Evolutionary conservation across 495 filamentous ascomycete species (phyloP).

Genomic region (Tirmania nivea): DNA sequence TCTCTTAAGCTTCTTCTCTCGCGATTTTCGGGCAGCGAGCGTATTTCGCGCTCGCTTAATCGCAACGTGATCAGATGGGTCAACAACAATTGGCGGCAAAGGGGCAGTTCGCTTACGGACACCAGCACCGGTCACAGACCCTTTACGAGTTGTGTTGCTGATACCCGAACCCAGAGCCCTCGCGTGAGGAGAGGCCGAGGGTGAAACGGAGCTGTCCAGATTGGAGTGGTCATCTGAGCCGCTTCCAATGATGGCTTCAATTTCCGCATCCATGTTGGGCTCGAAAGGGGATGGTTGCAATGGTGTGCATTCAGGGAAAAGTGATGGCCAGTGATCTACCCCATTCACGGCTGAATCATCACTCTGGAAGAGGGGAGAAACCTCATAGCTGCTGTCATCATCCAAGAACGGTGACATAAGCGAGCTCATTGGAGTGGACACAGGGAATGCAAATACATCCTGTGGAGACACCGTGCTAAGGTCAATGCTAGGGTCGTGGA

Average conservation of each 20-base stretch:
- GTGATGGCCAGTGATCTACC: conserved; percentile 35
- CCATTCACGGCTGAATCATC: conserved; percentile 19
- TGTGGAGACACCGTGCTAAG: conserved; percentile 55
- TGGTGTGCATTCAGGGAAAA: conserved; percentile 43
- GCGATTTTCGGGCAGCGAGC: conserved; percentile 82
- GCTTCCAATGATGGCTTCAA: conserved; percentile 16
- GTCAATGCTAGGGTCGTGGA: conserved; percentile 30
- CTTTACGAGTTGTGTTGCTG: conserved; percentile 11
- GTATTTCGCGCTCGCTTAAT: conserved; percentile 93
- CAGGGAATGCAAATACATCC: conserved; percentile 59
- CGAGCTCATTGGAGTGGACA: conserved; percentile 61
- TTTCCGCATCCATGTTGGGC: conserved; percentile 18
- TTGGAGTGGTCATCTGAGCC: conserved; percentile 23
- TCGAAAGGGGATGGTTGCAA: conserved; percentile 7
- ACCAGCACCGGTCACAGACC: conserved; percentile 48
- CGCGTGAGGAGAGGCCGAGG: conserved; percentile 23
- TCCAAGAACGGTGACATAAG: conserved; percentile 62
- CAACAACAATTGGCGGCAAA: conserved; percentile 52
- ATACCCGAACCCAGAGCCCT: conserved; percentile 27
- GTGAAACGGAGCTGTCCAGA: conserved; percentile 21
- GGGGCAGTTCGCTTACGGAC: conserved; percentile 59
- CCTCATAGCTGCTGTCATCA: conserved; percentile 50
- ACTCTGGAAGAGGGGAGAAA: conserved; percentile 45
- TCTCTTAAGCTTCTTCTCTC: conserved; percentile 54
- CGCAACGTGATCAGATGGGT: conserved; percentile 46